These are phyloP conservation scores for Alnus rubra DNA, from an alignment of 306 rosid genomes.

Conservation along the genomic window DNA sequence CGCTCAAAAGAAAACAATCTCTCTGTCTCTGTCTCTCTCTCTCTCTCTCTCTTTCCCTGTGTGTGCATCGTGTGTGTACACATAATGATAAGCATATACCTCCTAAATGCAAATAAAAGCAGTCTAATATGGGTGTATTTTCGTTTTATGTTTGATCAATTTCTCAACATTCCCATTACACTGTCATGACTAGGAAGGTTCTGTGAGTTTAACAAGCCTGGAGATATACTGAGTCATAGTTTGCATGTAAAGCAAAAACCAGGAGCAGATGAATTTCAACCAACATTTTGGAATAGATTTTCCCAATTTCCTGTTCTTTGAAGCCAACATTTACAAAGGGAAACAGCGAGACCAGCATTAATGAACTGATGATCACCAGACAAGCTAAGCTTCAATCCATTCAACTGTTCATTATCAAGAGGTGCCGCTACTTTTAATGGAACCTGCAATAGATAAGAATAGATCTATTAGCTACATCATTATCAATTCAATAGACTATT, in stretches of 20 bases:
- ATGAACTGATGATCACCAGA: slow-evolving; percentile 71
- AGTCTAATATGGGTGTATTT: not conserved
- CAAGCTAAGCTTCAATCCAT: slow-evolving; percentile 61
- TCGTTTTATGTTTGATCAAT: not conserved
- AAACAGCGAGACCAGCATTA: slow-evolving; percentile 79
- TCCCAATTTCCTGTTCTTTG: slow-evolving; percentile 78
- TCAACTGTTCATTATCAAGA: slow-evolving; percentile 44
- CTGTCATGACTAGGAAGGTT: slow-evolving; percentile 3
- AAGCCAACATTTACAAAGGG: slow-evolving; percentile 83
- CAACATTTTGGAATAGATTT: slow-evolving; percentile 45
- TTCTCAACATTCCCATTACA: not conserved
- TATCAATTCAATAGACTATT: not conserved
- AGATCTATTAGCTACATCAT: slow-evolving; percentile 9
- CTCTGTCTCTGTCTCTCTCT: not conserved
- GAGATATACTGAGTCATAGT: slow-evolving; percentile 4
- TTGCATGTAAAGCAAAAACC: slow-evolving; percentile 19
- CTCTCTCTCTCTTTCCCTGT: not conserved
- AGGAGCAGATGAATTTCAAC: slow-evolving; percentile 27
- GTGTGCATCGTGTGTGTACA: not conserved
- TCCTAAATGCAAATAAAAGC: slow-evolving; percentile 2
- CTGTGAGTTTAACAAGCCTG: slow-evolving; percentile 4
- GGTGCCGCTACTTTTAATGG: slow-evolving; percentile 55
- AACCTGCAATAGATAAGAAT: slow-evolving; percentile 50
- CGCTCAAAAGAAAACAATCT: not conserved
- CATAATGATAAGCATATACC: slow-evolving; percentile 13